Percentiles rank a stretch among this genome's conserved stretches.
Evolutionary conservation across 495 filamentous ascomycete genomes (phyloP).

Genomic region (Aspergillus cavernicola): DNA sequence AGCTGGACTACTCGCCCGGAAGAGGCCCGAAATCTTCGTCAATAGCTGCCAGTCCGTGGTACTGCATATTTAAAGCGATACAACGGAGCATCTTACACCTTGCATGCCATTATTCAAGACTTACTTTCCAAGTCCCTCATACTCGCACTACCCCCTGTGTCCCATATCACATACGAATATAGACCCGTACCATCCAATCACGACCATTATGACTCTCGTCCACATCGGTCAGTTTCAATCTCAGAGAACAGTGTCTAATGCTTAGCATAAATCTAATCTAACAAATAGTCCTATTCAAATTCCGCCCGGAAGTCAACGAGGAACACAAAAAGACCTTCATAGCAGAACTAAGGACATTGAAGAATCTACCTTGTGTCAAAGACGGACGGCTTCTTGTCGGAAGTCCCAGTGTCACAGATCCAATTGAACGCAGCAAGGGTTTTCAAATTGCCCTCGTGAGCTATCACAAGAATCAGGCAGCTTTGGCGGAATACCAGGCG

Average conservation of each 20-base stretch:
- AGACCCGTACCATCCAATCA: too few relatives aligned
- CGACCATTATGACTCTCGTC: slow-evolving; percentile 26
- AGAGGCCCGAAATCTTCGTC: neutral
- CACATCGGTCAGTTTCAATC: slow-evolving; percentile 29
- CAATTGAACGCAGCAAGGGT: slow-evolving; percentile 43
- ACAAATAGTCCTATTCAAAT: slow-evolving; percentile 40
- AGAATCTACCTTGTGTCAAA: slow-evolving; percentile 36
- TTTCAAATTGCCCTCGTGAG: slow-evolving; percentile 45
- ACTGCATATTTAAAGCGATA: too few relatives aligned
- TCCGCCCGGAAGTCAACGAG: slow-evolving; percentile 29
- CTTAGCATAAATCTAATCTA: too few relatives aligned
- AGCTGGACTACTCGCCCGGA: neutral
- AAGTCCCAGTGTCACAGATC: slow-evolving; percentile 43
- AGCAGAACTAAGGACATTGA: slow-evolving; percentile 39
- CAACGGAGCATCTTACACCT: too few relatives aligned
- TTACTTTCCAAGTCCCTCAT: too few relatives aligned
- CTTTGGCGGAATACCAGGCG: slow-evolving; percentile 43
- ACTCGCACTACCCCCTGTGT: too few relatives aligned
- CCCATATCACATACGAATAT: too few relatives aligned
- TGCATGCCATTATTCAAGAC: too few relatives aligned
- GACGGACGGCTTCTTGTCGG: slow-evolving; percentile 40
- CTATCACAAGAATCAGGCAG: slow-evolving; percentile 39
- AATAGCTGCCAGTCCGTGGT: too few relatives aligned
- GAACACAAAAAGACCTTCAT: slow-evolving; percentile 38
- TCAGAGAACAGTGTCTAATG: too few relatives aligned